Conservation (phyloP, 352 stramenopile genomes). For the Aphanomyces astaci region DNA sequence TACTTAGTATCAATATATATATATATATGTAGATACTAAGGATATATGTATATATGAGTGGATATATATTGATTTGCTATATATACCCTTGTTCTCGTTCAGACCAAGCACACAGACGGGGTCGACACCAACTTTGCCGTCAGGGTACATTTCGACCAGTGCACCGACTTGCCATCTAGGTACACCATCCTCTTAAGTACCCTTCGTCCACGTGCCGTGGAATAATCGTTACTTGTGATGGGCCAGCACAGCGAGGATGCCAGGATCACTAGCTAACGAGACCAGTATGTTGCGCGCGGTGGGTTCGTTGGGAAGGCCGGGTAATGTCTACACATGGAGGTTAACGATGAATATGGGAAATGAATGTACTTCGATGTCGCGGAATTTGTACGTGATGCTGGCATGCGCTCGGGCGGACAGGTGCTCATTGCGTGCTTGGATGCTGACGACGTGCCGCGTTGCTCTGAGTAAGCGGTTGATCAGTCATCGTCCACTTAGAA, state of each 20-base stretch:
- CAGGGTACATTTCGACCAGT: conserved; percentile 84
- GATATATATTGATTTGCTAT: too few relatives aligned
- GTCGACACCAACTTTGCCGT: conserved; percentile 85
- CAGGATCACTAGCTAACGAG: conserved; percentile 75
- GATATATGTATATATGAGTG: too few relatives aligned
- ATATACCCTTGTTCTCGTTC: conserved; percentile 86
- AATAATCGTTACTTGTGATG: conserved; percentile 90
- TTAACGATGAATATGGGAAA: too few relatives aligned
- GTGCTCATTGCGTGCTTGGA: conserved; percentile 41
- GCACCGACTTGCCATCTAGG: conserved; percentile 75
- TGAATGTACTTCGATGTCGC: conserved; percentile 42
- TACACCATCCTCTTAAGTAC: too few relatives aligned
- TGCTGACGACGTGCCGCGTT: conserved; percentile 46
- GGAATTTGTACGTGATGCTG: conserved; percentile 53
- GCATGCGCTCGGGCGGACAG: conserved; percentile 34
- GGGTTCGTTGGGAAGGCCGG: conserved; percentile 43
- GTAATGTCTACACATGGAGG: too few relatives aligned
- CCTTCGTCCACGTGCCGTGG: too few relatives aligned
- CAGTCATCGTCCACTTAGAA: not conserved
- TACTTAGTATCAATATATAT: not conserved
- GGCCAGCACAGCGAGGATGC: conserved; percentile 80
- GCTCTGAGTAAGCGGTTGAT: conserved; percentile 29
- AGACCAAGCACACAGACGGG: conserved; percentile 87
- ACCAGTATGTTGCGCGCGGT: conserved; percentile 74
- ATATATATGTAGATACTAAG: too few relatives aligned